Percentiles rank a stretch among this genome's conserved stretches.
phyloP scores from a whole-genome alignment of 2,329 filamentous ascomycete genomes.

The Aspergillus bombycis region DNA sequence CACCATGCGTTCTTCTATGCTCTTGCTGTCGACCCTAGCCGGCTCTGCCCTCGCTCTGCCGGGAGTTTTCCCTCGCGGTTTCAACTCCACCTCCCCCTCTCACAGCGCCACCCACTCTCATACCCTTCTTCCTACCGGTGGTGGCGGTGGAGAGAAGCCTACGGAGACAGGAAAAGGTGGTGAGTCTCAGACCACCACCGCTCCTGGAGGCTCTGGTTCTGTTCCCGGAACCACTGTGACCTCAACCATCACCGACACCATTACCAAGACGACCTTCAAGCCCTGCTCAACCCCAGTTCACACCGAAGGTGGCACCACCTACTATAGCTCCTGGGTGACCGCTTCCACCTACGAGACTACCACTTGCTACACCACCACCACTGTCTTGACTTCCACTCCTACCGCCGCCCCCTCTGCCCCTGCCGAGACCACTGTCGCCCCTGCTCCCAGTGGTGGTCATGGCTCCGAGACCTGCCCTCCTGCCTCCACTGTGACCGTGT shows the following conservation, averaged over 20 bases:
- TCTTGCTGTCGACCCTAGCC: conserved; percentile 24
- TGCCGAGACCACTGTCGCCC: background rate
- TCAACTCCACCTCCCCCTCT: conserved; percentile 12
- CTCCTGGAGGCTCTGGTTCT: background rate
- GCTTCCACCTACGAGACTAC: conserved; percentile 34
- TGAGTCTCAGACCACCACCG: background rate
- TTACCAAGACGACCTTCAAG: conserved; percentile 35
- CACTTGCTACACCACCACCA: conserved; percentile 31
- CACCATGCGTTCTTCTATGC: conserved; percentile 4
- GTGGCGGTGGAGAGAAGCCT: conserved; percentile 7
- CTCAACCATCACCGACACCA: conserved; percentile 30
- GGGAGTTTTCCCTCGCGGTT: conserved; percentile 13
- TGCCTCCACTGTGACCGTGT: conserved; percentile 21
- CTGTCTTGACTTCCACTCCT: conserved; percentile 8
- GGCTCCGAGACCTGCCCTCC: conserved; percentile 5
- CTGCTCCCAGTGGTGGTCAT: background rate
- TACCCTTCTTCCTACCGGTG: conserved; percentile 15
- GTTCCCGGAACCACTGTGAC: background rate
- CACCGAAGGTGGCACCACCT: conserved; percentile 31
- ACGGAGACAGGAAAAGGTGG: background rate
- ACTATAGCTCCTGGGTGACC: conserved; percentile 38
- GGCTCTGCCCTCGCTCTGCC: conserved; percentile 26
- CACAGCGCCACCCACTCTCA: conserved; percentile 6
- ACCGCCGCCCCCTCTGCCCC: conserved; percentile 7
- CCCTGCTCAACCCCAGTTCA: conserved; percentile 38